A percentile compares a stretch with the other conserved stretches of the same genome.
These are phyloP conservation scores for Oryza coarctata DNA, from an alignment of 176 grass and related monocot species.

Conservation along the genomic window DNA sequence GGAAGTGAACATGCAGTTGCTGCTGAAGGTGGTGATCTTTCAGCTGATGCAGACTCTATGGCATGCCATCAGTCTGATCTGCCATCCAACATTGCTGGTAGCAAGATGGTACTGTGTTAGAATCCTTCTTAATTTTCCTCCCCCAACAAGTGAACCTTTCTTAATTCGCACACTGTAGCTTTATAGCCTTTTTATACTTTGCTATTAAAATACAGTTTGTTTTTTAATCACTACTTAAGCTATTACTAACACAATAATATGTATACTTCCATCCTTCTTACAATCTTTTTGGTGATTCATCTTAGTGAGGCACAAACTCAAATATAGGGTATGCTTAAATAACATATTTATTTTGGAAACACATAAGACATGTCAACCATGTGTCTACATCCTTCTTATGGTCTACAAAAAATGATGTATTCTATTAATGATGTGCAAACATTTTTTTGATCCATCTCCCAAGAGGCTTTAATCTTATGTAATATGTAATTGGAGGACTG, in stretches of 20 bases:
- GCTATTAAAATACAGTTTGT: background rate
- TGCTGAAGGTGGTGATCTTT: slow-evolving; percentile 78
- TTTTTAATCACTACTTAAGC: background rate
- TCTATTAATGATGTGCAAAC: background rate
- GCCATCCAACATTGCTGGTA: slow-evolving; percentile 48
- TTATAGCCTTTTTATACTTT: slow-evolving; percentile 8
- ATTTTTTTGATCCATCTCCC: slow-evolving; percentile 7
- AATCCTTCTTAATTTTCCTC: slow-evolving; percentile 9
- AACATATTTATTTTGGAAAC: background rate
- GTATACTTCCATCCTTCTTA: background rate
- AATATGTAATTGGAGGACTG: slow-evolving; percentile 11
- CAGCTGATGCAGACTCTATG: slow-evolving; percentile 89
- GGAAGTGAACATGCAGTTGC: slow-evolving; percentile 65
- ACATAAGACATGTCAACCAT: slow-evolving; percentile 1
- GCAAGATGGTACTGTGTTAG: slow-evolving; percentile 51
- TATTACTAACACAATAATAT: background rate
- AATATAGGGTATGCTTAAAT: too few species aligned
- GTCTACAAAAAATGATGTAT: slow-evolving; percentile 1
- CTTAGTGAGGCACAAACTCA: too few species aligned
- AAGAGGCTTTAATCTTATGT: background rate
- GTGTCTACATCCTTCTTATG: slow-evolving; percentile 11
- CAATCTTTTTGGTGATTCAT: background rate
- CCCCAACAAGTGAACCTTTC: background rate
- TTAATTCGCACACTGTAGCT: background rate
- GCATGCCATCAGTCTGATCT: slow-evolving; percentile 65